phyloP scores from a whole-genome alignment of 2,329 filamentous ascomycete genomes.

The Thelonectria blattea region DNA sequence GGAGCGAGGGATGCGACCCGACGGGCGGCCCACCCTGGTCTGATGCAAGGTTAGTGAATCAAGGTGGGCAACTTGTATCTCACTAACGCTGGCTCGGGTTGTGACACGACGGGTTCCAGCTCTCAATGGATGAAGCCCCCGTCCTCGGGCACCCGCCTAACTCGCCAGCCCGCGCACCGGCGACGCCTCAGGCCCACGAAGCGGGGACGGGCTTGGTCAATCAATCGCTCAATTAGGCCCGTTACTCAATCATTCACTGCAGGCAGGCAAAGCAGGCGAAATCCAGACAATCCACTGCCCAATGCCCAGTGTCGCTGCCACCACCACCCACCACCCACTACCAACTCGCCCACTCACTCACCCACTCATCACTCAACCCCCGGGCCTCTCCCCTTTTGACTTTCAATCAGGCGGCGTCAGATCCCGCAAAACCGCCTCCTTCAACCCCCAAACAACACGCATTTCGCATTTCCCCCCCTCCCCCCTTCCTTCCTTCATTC shows the following conservation, averaged over 20 bases:
- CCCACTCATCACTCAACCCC: background rate
- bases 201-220: slow-evolving; percentile 25
- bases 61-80: background rate
- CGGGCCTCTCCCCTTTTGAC: slow-evolving; percentile 28
- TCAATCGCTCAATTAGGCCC: slow-evolving; percentile 33
- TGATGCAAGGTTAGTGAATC: background rate
- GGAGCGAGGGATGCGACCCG: background rate
- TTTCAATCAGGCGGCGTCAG: slow-evolving; percentile 35
- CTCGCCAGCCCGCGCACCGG: slow-evolving; percentile 17
- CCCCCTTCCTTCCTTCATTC: slow-evolving; percentile 18
- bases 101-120: background rate
- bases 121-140: slow-evolving; percentile 1
- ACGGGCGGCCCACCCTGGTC: background rate
- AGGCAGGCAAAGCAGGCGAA: slow-evolving; percentile 27
- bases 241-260: slow-evolving; percentile 25
- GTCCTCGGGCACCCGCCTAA: slow-evolving; percentile 17
- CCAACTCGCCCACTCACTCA: too few relatives aligned
- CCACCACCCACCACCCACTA: slow-evolving; percentile 19
- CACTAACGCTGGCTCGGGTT: slow-evolving; percentile 3
- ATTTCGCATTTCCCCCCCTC: slow-evolving; percentile 27
- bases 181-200: slow-evolving; percentile 34
- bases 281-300: slow-evolving; percentile 17
- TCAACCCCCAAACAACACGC: slow-evolving; percentile 27
- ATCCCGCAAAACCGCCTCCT: slow-evolving; percentile 40
- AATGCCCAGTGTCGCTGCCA: slow-evolving; percentile 31